Conservation (phyloP, 140 eudicot species). For the Flaveria floridana region DNA sequence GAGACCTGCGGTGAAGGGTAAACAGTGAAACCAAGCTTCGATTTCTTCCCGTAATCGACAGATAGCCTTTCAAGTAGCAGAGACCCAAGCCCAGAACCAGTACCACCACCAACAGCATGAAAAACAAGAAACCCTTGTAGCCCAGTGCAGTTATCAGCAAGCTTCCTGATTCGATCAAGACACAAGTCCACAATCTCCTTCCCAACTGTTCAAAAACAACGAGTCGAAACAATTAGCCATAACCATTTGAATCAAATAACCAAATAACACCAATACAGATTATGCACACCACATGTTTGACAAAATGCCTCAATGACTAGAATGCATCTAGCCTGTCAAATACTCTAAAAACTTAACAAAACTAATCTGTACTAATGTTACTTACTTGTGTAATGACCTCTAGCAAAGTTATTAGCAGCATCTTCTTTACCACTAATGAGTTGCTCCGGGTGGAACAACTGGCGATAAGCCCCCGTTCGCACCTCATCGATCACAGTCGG, state of each 20-base stretch:
- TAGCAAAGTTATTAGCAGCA: slow-evolving; percentile 83
- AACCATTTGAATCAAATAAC: neutral
- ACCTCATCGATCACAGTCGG: slow-evolving; percentile 84
- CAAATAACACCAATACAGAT: no score
- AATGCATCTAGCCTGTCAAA: no score
- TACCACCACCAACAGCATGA: slow-evolving; percentile 85
- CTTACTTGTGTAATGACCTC: slow-evolving; percentile 82
- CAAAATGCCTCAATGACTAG: slow-evolving; percentile 29
- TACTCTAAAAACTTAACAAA: no score
- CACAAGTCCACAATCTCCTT: slow-evolving; percentile 83
- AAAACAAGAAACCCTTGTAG: slow-evolving; percentile 77
- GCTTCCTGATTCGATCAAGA: slow-evolving; percentile 70
- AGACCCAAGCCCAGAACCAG: slow-evolving; percentile 74
- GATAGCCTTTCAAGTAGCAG: slow-evolving; percentile 62
- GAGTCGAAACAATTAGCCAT: neutral
- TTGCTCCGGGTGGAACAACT: slow-evolving; percentile 77
- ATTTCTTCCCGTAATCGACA: slow-evolving; percentile 73
- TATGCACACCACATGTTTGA: slow-evolving; percentile 20
- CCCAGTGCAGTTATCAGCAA: slow-evolving; percentile 82
- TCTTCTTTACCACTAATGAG: slow-evolving; percentile 83
- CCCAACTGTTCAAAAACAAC: slow-evolving; percentile 45
- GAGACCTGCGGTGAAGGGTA: slow-evolving; percentile 85
- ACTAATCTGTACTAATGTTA: no score
- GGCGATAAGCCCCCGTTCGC: slow-evolving; percentile 70
- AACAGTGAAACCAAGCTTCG: slow-evolving; percentile 73